Evolutionary conservation across 352 stramenopile genomes (phyloP), one percentile per base, ranked within the genome.

Genomic region (Aphanomyces stellatus): DNA sequence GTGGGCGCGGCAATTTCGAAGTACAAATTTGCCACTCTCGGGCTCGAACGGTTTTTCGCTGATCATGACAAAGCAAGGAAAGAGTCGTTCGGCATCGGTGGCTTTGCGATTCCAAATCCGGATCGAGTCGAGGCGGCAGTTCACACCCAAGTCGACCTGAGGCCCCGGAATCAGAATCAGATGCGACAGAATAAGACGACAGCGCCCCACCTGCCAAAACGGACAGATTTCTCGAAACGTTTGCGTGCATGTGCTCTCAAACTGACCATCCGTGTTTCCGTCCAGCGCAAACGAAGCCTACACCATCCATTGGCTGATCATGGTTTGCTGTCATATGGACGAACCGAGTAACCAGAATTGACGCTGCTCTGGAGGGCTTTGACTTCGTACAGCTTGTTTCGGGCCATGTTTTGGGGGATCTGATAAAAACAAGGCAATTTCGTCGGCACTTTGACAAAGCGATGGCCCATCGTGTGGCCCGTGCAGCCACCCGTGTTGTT

Each of bases 141-240:
- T 41, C 3, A 67, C 60, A 1, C 60, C 60, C 28, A 67, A 46
- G 28, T 67, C 60, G 3, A 64, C 49, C 41, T 63, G 22, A 17
- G 41, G 27, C 31, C 53, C 68, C 27, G 19, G 48, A n/a, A 51
- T 43, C 88, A 72, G 28, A 61, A 71, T 42, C 82, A 72, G 34
- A 89, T 79, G 4, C 76, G 76, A 55, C 74, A 77, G 69, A 48
- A 22, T 53, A 6, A 46, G 0, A 46, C 11, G 13, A n/a, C n/a
- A n/a, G 27, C 88, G 43, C 15, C 64, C 53, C 2, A 83, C 73
- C 37, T 93, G 76, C 84, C 84, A 93, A 55, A 93, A 93, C 4
- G 84, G 84, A 76, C 79, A 90, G 27, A 79, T 53, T 55, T 93
- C 84, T 41, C 88, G 81, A 71, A 90, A 82, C 0, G 84, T 89